Evolutionary conservation across 352 stramenopile genomes (phyloP).

Genomic region (Albugo candida): DNA sequence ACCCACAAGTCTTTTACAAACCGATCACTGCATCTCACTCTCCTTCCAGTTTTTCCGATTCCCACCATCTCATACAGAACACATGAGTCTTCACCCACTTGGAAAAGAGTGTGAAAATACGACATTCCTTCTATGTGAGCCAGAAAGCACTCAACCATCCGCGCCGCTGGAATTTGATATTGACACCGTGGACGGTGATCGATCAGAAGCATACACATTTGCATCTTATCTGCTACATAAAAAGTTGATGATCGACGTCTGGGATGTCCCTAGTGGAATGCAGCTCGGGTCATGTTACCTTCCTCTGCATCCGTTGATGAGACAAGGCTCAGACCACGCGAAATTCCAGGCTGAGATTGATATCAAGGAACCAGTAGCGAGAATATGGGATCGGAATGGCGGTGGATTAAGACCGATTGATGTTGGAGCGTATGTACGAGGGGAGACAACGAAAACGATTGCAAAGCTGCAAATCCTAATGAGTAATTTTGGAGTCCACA

Average conservation of each 20-base stretch:
- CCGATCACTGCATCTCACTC: conserved; percentile 60
- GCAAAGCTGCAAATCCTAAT: conserved; percentile 74
- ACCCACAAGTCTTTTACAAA: conserved; percentile 2
- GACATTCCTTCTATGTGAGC: conserved; percentile 4
- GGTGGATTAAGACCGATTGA: background rate
- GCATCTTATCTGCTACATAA: conserved; percentile 73
- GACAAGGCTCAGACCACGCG: conserved; percentile 75
- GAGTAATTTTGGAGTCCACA: conserved; percentile 53
- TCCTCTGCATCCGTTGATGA: conserved; percentile 72
- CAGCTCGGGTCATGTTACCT: conserved; percentile 68
- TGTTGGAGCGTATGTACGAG: background rate
- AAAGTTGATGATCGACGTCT: conserved; percentile 81
- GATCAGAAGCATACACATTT: conserved; percentile 58
- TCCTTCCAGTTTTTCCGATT: conserved; percentile 88
- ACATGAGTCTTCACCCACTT: conserved; percentile 16
- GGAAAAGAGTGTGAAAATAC: conserved; percentile 28
- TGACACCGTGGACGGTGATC: conserved; percentile 34
- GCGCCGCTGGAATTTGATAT: conserved; percentile 59
- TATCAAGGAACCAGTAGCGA: conserved; percentile 18
- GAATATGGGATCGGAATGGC: conserved; percentile 4
- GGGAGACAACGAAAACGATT: conserved; percentile 7
- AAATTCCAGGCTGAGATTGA: conserved; percentile 79
- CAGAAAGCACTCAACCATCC: conserved; percentile 21
- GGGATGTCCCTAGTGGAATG: conserved; percentile 84
- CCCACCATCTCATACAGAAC: conserved; percentile 71